Evolutionary conservation across 371 early-diverging fungal genomes (phyloP).

Genomic region (Mucor indicus): DNA sequence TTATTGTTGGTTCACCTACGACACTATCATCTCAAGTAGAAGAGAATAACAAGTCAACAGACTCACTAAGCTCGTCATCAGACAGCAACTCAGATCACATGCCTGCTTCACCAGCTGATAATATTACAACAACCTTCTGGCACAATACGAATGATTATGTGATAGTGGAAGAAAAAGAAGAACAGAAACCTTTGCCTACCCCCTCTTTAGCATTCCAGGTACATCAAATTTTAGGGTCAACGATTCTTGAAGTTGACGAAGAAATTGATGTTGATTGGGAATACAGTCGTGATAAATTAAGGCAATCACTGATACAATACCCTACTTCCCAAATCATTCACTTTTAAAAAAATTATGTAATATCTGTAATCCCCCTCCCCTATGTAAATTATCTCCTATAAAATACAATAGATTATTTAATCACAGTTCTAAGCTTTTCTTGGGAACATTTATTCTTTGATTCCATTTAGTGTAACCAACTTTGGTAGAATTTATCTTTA

Average conservation of each 20-base stretch:
- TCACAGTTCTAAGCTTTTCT: no score
- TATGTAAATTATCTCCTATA: no score
- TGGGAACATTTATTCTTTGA: no score
- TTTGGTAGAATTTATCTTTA: no score
- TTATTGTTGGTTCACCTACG: neutral
- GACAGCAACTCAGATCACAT: conserved; percentile 9
- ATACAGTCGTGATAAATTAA: conserved; percentile 8
- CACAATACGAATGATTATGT: neutral
- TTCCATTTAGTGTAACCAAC: no score
- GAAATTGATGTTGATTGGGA: conserved; percentile 30
- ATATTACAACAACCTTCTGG: neutral
- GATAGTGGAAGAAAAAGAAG: neutral
- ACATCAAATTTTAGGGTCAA: conserved; percentile 14
- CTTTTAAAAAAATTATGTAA: no score
- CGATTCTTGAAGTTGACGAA: conserved; percentile 20
- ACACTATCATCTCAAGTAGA: neutral
- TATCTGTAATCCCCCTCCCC: no score
- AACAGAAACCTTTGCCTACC: neutral
- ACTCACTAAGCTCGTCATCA: neutral
- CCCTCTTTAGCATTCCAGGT: conserved; percentile 16
- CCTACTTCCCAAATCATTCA: no score
- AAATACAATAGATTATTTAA: no score
- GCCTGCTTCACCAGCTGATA: conserved; percentile 13
- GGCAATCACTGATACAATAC: no score
- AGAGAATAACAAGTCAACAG: conserved; percentile 1